Evolutionary conservation across 1,284 basidiomycete genomes (phyloP), one percentile per base, ranked within the genome.

Genomic region (Kalmanozyma brasiliensis): DNA sequence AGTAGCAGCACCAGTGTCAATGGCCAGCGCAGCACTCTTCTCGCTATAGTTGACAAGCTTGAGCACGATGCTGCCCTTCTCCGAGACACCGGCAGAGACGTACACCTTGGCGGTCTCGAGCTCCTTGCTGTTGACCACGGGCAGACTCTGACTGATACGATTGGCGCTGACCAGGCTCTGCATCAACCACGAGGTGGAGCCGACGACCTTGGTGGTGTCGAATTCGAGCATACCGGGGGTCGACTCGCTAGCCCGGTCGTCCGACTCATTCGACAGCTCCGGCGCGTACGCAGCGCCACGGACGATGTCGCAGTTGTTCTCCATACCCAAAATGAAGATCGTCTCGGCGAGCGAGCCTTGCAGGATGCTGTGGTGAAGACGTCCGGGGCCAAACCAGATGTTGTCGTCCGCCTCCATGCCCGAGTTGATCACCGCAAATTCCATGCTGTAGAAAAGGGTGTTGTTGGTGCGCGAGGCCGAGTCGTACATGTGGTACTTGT

Each of bases 301-400:
- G 1, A 87, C 85, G 44, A 87, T 84, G 66, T 86, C 85, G 46
- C 83, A 83, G 71, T 87, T 85, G 44, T 84, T 84, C 81, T 91
- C 90, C 14, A 91, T 79, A 2, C 89, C 89, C 3, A 88, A 89
- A 88, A 90, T 90, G 76, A 88, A 90, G 1, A 87, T 87, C 5
- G 88, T 88, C 79, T 91, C 90, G 20, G 83, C 84, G 4, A 84
- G 68, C 19, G 86, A 82, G 32, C 84, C 86, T 84, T 82, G 67
- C 29, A 84, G 65, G 36, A 82, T 88, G 0, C 88, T 88, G 81
- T 85, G 89, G 14, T 83, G 76, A 8, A 90, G 82, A n/a, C 88
- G 85, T 30, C 87, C 88, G 17, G 85, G 60, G 1, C 84, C 79
- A 14, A 87, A 87, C 69, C 86, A 90, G 20, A 88, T 60, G 69